Evolutionary conservation across 2,329 filamentous ascomycete genomes (phyloP), one percentile per base, ranked within the genome.

Genomic region (Penicillium sp.): DNA sequence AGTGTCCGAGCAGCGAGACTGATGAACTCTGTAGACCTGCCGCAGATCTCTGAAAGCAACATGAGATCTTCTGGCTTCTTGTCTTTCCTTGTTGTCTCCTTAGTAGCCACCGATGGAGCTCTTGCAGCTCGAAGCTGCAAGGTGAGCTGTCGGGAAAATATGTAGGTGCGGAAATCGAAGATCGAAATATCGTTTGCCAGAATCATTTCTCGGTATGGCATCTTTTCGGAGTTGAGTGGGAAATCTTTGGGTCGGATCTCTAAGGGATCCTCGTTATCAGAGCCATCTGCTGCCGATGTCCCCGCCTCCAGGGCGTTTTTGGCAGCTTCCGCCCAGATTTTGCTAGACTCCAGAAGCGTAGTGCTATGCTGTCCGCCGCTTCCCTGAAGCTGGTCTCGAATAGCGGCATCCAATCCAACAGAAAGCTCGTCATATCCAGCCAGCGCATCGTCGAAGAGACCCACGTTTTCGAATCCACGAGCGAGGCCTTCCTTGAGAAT

Each of bases 401-500:
- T 81, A 18, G 95, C 83, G 9, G 84, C 80, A 67, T 97, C 92
- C 27, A 98, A 76, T 0, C 91, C 92, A 44, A 92, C 83, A 37
- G 88, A 88, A 8, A 98, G 81, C 72, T 98, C 92, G 67, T 97
- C 93, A 61, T 98, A 98, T 12, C 90, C 89, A 4, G 93, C 88
- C 33, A 98, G 74, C 3, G 93, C 92, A 77, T 98, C 93, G 65
- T 98, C 93, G 7, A 96, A 89, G 8, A 98, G 76, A 0, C 95
- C 95, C 3, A 97, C 91, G 65, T 89, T 97, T 69, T 98, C 95
- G 59, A 98, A 95, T 0, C 92, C 95, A 58, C 89, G 81, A 1
- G 93, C 92, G 31, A 98, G 75, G 0, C 93, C 93, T 69, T 98
- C 93, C 65, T 98, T 98, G 7, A 98, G 78, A 13, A 98, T 91